phyloP scores from a whole-genome alignment of 2,329 filamentous ascomycete species.

The Rachicladosporium sp. region DNA sequence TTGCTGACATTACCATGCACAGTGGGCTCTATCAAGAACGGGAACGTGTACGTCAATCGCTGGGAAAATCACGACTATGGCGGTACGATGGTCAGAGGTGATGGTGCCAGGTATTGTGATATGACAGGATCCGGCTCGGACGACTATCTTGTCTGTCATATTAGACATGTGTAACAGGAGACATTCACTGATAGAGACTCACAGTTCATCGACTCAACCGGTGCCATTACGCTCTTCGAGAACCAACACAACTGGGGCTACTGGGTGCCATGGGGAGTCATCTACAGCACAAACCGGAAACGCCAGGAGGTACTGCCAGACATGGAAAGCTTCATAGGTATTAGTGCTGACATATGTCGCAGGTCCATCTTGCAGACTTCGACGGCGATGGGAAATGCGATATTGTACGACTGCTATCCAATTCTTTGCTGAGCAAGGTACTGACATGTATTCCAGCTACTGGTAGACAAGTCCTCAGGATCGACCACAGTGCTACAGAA shows the following conservation, averaged over 20 bases:
- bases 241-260: constrained; percentile 4
- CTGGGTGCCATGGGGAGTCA: constrained; percentile 3
- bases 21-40: constrained; percentile 5
- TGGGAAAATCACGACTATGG: constrained; percentile 9
- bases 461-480: constrained; percentile 4
- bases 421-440: too few relatives aligned
- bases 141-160: constrained; percentile 5
- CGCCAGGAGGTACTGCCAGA: constrained; percentile 4
- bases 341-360: too few relatives aligned
- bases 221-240: constrained; percentile 5
- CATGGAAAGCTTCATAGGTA: too few relatives aligned
- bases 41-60: constrained; percentile 2
- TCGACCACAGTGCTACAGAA: constrained; percentile 1
- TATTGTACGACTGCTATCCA: too few relatives aligned
- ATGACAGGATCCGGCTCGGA: constrained; percentile 7
- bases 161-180: background rate
- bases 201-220: constrained; percentile 4
- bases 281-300: constrained; percentile 1
- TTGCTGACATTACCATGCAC: too few relatives aligned
- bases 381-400: constrained; percentile 7
- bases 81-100: constrained; percentile 3
- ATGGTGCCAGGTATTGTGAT: constrained; percentile 8
- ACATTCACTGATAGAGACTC: background rate
- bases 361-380: constrained; percentile 7
- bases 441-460: too few relatives aligned